phyloP scores from a whole-genome alignment of 129 eudicot species.

The Calendula officinalis region DNA sequence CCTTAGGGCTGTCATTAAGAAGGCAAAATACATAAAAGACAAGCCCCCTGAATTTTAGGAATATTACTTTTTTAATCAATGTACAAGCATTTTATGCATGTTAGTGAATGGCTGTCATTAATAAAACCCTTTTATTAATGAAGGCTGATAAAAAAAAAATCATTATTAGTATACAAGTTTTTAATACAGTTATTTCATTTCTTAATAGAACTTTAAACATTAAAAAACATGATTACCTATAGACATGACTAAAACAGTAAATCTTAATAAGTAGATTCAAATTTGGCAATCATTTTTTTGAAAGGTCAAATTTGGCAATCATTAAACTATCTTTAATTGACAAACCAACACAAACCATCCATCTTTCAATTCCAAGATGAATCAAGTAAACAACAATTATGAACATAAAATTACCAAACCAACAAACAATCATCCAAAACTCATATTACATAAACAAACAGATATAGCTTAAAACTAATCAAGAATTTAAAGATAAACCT shows the following conservation, averaged over 20 bases:
- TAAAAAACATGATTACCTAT: neutral
- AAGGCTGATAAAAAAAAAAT: too few relatives aligned
- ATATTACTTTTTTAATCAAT: too few relatives aligned
- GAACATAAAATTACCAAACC: conserved; percentile 6
- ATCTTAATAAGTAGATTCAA: conserved; percentile 20
- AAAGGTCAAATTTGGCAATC: neutral
- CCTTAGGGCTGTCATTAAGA: too few relatives aligned
- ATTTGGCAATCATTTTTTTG: neutral
- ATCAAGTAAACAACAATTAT: neutral
- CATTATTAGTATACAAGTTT: too few relatives aligned
- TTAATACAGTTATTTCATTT: too few relatives aligned
- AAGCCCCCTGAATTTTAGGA: too few relatives aligned
- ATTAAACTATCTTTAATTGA: conserved; percentile 15
- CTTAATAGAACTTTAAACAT: conserved; percentile 14
- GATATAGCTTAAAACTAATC: conserved; percentile 3
- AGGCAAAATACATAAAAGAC: too few relatives aligned
- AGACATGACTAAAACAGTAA: neutral
- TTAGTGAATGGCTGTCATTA: too few relatives aligned
- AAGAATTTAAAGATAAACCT: conserved; percentile 7
- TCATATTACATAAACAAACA: neutral
- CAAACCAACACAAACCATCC: conserved; percentile 16
- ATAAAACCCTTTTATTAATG: too few relatives aligned
- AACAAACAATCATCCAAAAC: conserved; percentile 15
- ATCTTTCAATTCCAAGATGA: conserved; percentile 17
- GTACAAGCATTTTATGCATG: too few relatives aligned